Percentiles rank a stretch among this genome's conserved stretches.
Conservation (phyloP, 768 basidiomycete genomes). For the Pholiota microspora region DNA sequence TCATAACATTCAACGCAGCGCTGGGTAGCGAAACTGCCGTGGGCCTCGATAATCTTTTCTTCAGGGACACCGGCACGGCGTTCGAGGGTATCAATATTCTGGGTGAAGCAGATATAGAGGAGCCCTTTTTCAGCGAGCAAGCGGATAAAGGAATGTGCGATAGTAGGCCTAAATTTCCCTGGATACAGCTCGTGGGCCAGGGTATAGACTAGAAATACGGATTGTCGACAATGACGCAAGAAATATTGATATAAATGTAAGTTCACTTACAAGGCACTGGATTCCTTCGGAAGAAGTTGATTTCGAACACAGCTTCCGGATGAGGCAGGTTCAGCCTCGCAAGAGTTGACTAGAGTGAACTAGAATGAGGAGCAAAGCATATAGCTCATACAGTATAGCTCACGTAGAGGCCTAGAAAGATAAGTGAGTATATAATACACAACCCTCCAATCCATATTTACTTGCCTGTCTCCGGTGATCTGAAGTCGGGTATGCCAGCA, state of each 20-base stretch:
- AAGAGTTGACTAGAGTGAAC: constrained; percentile 60
- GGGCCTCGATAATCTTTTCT: constrained; percentile 85
- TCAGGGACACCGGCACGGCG: constrained; percentile 75
- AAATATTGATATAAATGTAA: constrained; percentile 1
- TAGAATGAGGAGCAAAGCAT: not conserved
- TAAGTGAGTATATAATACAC: not conserved
- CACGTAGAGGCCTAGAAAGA: constrained; percentile 51
- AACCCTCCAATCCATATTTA: not conserved
- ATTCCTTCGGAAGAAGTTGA: constrained; percentile 77
- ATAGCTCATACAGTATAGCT: constrained; percentile 14
- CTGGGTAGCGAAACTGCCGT: constrained; percentile 91
- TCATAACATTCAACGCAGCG: constrained; percentile 74
- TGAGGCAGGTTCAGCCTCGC: constrained; percentile 78
- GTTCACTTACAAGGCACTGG: constrained; percentile 69
- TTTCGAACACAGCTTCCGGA: constrained; percentile 95
- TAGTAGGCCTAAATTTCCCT: constrained; percentile 83
- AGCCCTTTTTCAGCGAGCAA: constrained; percentile 69
- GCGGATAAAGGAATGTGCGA: constrained; percentile 86
- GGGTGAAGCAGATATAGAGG: constrained; percentile 81
- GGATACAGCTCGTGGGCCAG: constrained; percentile 94
- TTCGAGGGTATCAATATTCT: constrained; percentile 94
- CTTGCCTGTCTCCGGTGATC: constrained; percentile 81
- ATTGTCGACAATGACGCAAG: not conserved
- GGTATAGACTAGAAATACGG: constrained; percentile 64
- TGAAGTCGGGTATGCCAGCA: constrained; percentile 88